Evolutionary conservation across 2,329 filamentous ascomycete species (phyloP), one percentile per base, ranked within the genome.

Genomic region (Leptosphaerulina australis): DNA sequence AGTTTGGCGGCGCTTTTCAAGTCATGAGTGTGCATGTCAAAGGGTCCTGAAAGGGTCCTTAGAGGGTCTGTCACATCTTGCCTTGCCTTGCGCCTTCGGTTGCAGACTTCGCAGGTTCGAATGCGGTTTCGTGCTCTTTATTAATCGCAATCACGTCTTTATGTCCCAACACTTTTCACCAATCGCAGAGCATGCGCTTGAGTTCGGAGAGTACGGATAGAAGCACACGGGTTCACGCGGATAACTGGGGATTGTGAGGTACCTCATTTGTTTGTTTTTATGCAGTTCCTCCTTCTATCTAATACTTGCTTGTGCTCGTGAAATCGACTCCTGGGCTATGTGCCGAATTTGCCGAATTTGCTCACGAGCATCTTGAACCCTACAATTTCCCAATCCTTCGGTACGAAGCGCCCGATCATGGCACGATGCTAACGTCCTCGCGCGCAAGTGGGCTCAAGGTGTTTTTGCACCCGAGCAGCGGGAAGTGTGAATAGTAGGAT

Each of bases 261-360:
- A 56, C 46, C 55, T 55, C 51, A 47, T 52, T 52, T 52, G 35
- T 44, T 50, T 58, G 50, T 52, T 48, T 44, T 41, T 52, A 30
- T 47, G 35, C 45, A 46, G 40, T 47, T 54, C 36, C 37, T 50
- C 46, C 40, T 44, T 41, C 40, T 46, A 50, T 35, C 45, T 54
- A 34, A 37, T 49, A 31, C 24, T 50, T 50, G 37, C 46, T 50
- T 50, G 33, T 50, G 40, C 37, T 46, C 36, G 39, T 47, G 25
- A 37, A 31, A 21, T 37, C 31, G 48, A 41, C 31, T 21, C 20
- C 12, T 36, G 17, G 31, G 5, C 48, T 29, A 31, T 33, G 33
- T 51, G 41, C 48, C 37, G 30, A 28, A 39, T 3, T 6, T 37
- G 41, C 41, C 48, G 25, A 36, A 41, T 41, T 21, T 30, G 41